Evolutionary conservation across 768 basidiomycete genomes (phyloP), one percentile per base, ranked within the genome.

Genomic region (Russula earlei): DNA sequence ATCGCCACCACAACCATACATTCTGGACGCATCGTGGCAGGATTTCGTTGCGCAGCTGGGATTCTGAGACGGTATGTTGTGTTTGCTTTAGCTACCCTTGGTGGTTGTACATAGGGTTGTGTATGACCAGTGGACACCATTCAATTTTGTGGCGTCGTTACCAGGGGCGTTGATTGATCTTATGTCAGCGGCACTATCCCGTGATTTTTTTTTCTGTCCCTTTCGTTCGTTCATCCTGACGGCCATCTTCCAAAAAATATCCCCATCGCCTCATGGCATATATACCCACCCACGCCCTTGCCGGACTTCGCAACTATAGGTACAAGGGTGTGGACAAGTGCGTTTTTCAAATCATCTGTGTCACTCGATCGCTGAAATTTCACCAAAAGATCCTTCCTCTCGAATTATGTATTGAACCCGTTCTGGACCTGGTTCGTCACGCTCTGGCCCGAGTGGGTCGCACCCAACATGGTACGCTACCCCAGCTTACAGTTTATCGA

Each of bases 381-480:
- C 8, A 34, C 14, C 12, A 19, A 29, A 49, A 92, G 90, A 67
- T 94, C 91, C 9, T 62, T 89, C 31, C 64, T 87, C 2, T 90
- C 90, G 37, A 76, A 79, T 65, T 84, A 85, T 68, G 71, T 93
- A 22, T 74, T 97, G 51, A 80, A 82, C 42, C 88, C 87, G 3
- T 95, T 85, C 71, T 96, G 93, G 92, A 89, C 76, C 33, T 88
- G 87, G 87, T 81, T 95, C 59, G 87, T 95, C 52, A 91, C 81
- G 5, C 75, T 93, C 24, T 94, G 89, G 82, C 93, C 93, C 2
- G 74, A 77, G 43, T 83, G 75, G 43, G 75, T 97, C 6, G 93
- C 93, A 0, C 93, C 93, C 1, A 97, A 97, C 68, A 85, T 85
- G 11, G 93, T 94, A 64, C 54, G 85, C 29, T 31, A 3, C 29